Evolutionary conservation across 495 filamentous ascomycete species (phyloP).

Genomic region (Ramalina peruviana): DNA sequence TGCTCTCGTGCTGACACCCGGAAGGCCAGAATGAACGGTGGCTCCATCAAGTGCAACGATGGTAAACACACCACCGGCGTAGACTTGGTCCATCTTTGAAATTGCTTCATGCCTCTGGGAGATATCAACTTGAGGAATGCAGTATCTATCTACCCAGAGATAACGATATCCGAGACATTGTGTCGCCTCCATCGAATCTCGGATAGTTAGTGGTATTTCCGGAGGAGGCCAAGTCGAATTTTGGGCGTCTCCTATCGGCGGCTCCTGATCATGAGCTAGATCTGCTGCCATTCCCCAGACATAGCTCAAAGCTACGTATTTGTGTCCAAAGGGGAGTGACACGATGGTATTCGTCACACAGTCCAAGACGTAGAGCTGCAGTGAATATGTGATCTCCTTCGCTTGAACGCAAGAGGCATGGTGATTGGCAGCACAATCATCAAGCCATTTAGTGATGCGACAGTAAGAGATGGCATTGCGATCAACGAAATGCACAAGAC

Average conservation of each 20-base stretch:
- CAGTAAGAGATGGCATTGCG: too few relatives aligned
- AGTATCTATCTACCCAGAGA: conserved; percentile 13
- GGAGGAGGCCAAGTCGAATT: neutral
- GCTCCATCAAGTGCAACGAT: conserved; percentile 16
- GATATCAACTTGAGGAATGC: conserved; percentile 14
- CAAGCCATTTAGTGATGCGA: too few relatives aligned
- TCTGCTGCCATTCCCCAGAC: conserved; percentile 3
- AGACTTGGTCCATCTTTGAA: conserved; percentile 18
- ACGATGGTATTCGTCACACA: too few relatives aligned
- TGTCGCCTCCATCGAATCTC: conserved; percentile 10
- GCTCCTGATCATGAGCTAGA: too few relatives aligned
- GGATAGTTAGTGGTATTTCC: conserved; percentile 9
- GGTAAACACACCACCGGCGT: conserved; percentile 15
- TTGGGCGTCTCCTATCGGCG: neutral
- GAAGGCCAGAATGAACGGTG: conserved; percentile 12
- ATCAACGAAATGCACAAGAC: too few relatives aligned
- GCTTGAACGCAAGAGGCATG: too few relatives aligned
- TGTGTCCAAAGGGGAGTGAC: neutral
- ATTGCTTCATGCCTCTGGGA: conserved; percentile 9
- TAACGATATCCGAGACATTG: conserved; percentile 6
- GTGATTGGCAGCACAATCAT: too few relatives aligned
- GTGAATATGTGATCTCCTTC: too few relatives aligned
- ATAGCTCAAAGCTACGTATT: conserved; percentile 7
- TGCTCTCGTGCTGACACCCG: conserved; percentile 9
- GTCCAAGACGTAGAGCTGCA: too few relatives aligned